Evolutionary conservation across 345 rosid species (phyloP).

Genomic region (Euphorbia lathyris): DNA sequence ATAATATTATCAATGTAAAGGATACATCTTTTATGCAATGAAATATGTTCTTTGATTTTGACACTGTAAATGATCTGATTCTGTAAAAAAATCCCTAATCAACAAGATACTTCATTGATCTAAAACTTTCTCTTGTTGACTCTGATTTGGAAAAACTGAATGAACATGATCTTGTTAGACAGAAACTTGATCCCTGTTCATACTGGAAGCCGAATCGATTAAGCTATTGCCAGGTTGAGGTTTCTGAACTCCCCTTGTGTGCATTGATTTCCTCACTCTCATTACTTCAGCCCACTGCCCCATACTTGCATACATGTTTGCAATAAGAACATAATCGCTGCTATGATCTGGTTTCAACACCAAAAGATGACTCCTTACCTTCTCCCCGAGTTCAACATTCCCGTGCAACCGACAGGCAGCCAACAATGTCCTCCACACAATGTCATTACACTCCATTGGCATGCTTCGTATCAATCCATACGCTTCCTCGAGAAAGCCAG

Average conservation of each 20-base stretch:
- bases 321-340: conserved; percentile 37
- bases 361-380: conserved; percentile 23
- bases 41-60: background rate
- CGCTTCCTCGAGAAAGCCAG: conserved; percentile 43
- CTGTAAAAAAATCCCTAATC: too few species aligned
- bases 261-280: conserved; percentile 34
- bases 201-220: background rate
- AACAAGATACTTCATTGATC: too few species aligned
- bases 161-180: too few species aligned
- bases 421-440: conserved; percentile 39
- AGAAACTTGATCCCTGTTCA: background rate
- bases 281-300: conserved; percentile 34
- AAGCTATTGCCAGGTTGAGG: conserved; percentile 39
- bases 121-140: too few species aligned
- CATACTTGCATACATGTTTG: conserved; percentile 35
- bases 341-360: conserved; percentile 38
- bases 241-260: conserved; percentile 23
- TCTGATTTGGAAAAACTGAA: too few species aligned
- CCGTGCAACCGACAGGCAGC: conserved; percentile 39
- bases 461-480: conserved; percentile 28
- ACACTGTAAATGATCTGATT: background rate
- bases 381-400: conserved; percentile 34
- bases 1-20: background rate
- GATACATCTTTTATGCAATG: background rate
- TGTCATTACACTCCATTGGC: conserved; percentile 33